Conservation (phyloP, 75 land plant species). For the Ceratopteris richardii region DNA sequence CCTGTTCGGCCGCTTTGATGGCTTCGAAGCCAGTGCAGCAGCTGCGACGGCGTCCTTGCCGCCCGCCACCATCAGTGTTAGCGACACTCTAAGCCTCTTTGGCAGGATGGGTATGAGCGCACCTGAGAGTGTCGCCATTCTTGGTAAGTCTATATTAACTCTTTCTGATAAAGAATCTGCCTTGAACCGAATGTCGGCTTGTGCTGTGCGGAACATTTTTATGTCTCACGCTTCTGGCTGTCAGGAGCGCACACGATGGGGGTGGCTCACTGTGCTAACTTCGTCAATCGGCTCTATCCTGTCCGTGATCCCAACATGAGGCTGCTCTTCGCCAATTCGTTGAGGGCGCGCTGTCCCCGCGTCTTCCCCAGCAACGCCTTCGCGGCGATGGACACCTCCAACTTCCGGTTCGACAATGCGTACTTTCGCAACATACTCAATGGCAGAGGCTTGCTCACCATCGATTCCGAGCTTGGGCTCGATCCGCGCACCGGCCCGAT, state of each 20-base stretch:
- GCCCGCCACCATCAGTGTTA: constrained; percentile 8
- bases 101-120: constrained; percentile 6
- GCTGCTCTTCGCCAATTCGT: constrained; percentile 4
- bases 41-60: constrained; percentile 17
- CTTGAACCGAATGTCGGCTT: background rate
- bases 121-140: constrained; percentile 20
- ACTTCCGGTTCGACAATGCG: constrained; percentile 40
- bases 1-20: constrained; percentile 16
- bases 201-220: background rate
- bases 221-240: background rate
- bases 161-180: background rate
- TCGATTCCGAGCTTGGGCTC: constrained; percentile 29
- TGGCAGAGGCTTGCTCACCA: constrained; percentile 38
- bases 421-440: constrained; percentile 28
- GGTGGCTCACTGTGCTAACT: constrained; percentile 30
- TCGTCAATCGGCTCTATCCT: constrained; percentile 20
- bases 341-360: constrained; percentile 33
- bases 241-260: constrained; percentile 38
- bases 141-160: constrained; percentile 13
- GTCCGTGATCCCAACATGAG: constrained; percentile 13
- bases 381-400: constrained; percentile 30
- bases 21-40: constrained; percentile 7
- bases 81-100: constrained; percentile 7
- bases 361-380: constrained; percentile 17
- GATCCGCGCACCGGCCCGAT: constrained; percentile 24